Evolutionary conservation across 2,329 filamentous ascomycete genomes (phyloP).

Genomic region (Chaetomiaceae sp.): DNA sequence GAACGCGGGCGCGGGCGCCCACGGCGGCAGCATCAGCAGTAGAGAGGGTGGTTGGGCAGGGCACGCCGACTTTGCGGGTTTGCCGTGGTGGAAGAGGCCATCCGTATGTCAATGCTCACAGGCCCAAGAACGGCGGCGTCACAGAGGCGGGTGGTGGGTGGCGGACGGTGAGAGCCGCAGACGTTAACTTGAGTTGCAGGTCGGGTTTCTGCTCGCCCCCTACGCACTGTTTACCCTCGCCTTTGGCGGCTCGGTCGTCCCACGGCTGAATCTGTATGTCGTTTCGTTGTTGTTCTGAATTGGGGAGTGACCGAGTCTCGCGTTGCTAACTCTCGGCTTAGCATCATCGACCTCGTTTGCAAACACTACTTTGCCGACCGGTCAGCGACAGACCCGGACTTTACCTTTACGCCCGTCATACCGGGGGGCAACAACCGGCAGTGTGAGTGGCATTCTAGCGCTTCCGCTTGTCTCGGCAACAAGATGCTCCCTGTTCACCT

Average conservation of each 20-base stretch:
- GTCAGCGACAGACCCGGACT: slow-evolving; percentile 52
- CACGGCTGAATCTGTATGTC: slow-evolving; percentile 74
- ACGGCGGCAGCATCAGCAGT: slow-evolving; percentile 5
- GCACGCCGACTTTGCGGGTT: slow-evolving; percentile 52
- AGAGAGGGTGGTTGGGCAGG: slow-evolving; percentile 41
- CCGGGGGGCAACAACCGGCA: slow-evolving; percentile 69
- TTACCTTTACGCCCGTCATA: slow-evolving; percentile 58
- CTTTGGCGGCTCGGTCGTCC: slow-evolving; percentile 80
- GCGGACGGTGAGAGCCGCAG: no score
- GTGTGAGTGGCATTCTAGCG: slow-evolving; percentile 41
- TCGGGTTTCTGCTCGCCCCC: slow-evolving; percentile 77
- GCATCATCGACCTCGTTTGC: slow-evolving; percentile 77
- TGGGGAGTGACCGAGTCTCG: no score
- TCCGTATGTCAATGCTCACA: slow-evolving; percentile 43
- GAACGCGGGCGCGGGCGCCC: slow-evolving; percentile 26
- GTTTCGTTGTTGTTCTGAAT: not conserved
- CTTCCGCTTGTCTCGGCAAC: no score
- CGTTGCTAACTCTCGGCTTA: slow-evolving; percentile 26
- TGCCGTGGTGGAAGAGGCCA: slow-evolving; percentile 60
- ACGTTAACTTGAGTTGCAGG: slow-evolving; percentile 39
- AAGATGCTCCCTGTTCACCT: no score
- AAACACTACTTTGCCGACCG: slow-evolving; percentile 72
- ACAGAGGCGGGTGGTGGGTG: not conserved
- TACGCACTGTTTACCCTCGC: slow-evolving; percentile 79
- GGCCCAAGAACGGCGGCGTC: not conserved